Evolutionary conservation across 2,329 filamentous ascomycete genomes (phyloP).

Genomic region (Aspergillus ibericus): DNA sequence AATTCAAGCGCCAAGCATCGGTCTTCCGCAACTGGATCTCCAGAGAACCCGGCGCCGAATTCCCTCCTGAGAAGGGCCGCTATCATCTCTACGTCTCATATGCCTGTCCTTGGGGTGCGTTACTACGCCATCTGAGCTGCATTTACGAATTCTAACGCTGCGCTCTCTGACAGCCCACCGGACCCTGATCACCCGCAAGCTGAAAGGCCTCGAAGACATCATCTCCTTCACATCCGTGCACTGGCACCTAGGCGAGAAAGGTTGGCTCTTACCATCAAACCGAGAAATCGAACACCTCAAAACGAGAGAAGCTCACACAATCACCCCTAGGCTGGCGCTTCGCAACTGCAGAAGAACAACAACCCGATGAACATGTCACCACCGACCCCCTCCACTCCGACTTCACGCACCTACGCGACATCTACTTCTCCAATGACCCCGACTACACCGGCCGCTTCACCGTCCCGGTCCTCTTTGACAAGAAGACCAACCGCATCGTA

Average conservation of each 20-base stretch:
- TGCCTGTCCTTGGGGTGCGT: constrained; percentile 79
- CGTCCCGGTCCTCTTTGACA: constrained; percentile 78
- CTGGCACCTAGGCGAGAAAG: constrained; percentile 77
- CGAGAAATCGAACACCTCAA: background rate
- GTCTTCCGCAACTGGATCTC: constrained; percentile 81
- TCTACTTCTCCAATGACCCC: constrained; percentile 75
- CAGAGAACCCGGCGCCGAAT: constrained; percentile 67
- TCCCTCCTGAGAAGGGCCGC: constrained; percentile 79
- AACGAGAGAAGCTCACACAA: background rate
- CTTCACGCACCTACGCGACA: constrained; percentile 71
- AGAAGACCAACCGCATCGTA: constrained; percentile 70
- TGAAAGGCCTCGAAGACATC: constrained; percentile 89
- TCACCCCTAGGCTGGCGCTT: constrained; percentile 73
- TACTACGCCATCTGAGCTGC: background rate
- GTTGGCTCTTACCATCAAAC: constrained; percentile 39
- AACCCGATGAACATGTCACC: constrained; percentile 56
- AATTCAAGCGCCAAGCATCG: constrained; percentile 87
- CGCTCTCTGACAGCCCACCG: constrained; percentile 64
- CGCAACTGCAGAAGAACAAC: constrained; percentile 61
- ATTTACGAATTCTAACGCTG: background rate
- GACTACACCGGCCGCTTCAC: constrained; percentile 79
- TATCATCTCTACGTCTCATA: constrained; percentile 97
- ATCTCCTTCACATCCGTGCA: constrained; percentile 81
- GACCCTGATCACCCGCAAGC: constrained; percentile 78
- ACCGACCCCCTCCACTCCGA: constrained; percentile 58